Percentiles rank a stretch among this genome's conserved stretches.
phyloP scores from a whole-genome alignment of 768 basidiomycete species.

The Crepidotus variabilis region DNA sequence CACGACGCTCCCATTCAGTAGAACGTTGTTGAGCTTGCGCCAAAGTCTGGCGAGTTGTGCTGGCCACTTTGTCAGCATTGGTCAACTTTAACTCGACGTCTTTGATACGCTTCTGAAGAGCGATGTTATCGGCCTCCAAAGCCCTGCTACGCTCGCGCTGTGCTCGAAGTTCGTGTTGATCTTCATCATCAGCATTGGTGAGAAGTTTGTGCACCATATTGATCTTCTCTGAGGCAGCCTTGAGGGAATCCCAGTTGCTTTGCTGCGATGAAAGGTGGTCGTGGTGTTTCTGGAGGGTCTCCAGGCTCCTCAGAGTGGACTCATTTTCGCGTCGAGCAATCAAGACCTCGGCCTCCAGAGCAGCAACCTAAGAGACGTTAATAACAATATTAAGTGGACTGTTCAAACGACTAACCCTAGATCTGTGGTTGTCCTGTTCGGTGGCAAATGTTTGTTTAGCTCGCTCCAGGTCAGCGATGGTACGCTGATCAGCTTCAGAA shows the following conservation, averaged over 20 bases:
- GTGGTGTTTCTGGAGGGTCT: constrained; percentile 53
- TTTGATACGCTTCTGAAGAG: constrained; percentile 68
- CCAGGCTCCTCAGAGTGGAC: constrained; percentile 43
- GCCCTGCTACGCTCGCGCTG: constrained; percentile 58
- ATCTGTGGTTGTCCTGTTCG: constrained; percentile 54
- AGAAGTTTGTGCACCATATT: constrained; percentile 60
- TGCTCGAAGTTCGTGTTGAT: constrained; percentile 65
- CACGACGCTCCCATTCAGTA: constrained; percentile 77
- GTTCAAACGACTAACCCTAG: constrained; percentile 46
- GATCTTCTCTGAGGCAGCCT: constrained; percentile 67
- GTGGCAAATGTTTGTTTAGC: constrained; percentile 46
- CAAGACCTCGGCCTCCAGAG: constrained; percentile 54
- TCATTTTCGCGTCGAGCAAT: constrained; percentile 65
- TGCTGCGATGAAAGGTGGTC: constrained; percentile 60
- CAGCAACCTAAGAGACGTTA: constrained; percentile 44
- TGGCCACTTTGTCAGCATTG: constrained; percentile 58
- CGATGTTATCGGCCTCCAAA: constrained; percentile 63
- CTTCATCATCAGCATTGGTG: constrained; percentile 63
- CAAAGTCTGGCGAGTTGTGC: constrained; percentile 58
- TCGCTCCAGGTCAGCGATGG: constrained; percentile 61
- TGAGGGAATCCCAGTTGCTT: constrained; percentile 76
- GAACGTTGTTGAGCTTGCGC: constrained; percentile 74
- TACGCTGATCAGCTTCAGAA: constrained; percentile 55
- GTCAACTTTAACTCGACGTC: constrained; percentile 63
- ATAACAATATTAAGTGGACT: constrained; percentile 4